Evolutionary conservation across 495 filamentous ascomycete species (phyloP).

Genomic region (Pyrenula massariospora): DNA sequence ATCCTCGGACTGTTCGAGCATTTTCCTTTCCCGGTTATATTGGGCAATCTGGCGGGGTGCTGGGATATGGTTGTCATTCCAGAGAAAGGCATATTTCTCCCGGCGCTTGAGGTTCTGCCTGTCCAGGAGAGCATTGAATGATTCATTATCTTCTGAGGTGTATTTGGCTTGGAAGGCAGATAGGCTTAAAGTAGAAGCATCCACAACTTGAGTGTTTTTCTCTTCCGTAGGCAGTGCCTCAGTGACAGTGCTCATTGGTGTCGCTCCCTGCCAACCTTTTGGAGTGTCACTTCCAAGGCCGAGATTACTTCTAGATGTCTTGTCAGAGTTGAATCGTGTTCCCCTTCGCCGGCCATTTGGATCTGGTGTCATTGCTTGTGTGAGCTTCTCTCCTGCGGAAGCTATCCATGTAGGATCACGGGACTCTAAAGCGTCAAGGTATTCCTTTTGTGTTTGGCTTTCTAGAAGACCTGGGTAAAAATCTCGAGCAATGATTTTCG

Average conservation of each 20-base stretch:
- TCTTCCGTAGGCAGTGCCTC: slow-evolving; percentile 2
- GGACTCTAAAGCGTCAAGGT: slow-evolving; percentile 80
- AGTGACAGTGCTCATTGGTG: slow-evolving; percentile 1
- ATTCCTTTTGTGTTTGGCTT: slow-evolving; percentile 76
- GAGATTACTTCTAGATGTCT: slow-evolving; percentile 9
- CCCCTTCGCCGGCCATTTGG: slow-evolving; percentile 30
- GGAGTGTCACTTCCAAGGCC: slow-evolving; percentile 25
- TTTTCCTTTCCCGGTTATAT: slow-evolving; percentile 52
- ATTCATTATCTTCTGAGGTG: slow-evolving; percentile 94
- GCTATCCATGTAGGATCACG: slow-evolving; percentile 76
- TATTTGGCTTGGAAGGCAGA: slow-evolving; percentile 82
- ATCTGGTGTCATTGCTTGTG: slow-evolving; percentile 72
- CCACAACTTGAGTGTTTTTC: slow-evolving; percentile 34
- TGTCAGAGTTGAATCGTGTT: slow-evolving; percentile 19
- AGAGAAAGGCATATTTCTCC: slow-evolving; percentile 79
- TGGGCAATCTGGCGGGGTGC: slow-evolving; percentile 77
- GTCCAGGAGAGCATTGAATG: slow-evolving; percentile 85
- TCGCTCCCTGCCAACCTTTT: slow-evolving; percentile 31
- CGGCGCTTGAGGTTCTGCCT: slow-evolving; percentile 75
- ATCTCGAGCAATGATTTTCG: slow-evolving; percentile 91
- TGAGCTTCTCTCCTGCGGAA: slow-evolving; percentile 60
- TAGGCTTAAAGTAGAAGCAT: slow-evolving; percentile 67
- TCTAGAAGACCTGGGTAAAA: slow-evolving; percentile 92
- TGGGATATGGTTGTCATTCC: slow-evolving; percentile 78
- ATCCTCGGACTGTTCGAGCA: slow-evolving; percentile 16